Evolutionary conservation across 306 rosid genomes (phyloP).

Genomic region (Cyclanthera cordifolia): DNA sequence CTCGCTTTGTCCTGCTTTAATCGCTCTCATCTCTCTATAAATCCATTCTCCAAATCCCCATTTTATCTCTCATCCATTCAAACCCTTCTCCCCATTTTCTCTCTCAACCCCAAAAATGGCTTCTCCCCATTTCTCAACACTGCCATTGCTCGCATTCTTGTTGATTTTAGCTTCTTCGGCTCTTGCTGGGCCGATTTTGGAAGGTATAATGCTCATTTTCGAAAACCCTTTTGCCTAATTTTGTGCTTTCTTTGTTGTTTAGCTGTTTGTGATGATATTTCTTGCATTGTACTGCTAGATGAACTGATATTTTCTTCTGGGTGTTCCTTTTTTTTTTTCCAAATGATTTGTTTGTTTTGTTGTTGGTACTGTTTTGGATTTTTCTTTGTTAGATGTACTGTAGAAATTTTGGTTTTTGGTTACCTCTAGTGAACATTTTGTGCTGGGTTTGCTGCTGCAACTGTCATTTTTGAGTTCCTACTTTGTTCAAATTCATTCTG

Average conservation of each 20-base stretch:
- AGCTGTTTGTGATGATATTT: background rate
- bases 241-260: background rate
- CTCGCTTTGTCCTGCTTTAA: constrained; percentile 12
- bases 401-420: background rate
- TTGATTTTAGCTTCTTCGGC: constrained; percentile 33
- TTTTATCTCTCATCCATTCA: background rate
- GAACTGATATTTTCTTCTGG: background rate
- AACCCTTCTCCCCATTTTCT: constrained; percentile 13
- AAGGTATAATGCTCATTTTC: constrained; percentile 32
- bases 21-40: constrained; percentile 23
- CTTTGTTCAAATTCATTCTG: background rate
- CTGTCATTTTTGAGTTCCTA: background rate
- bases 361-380: background rate
- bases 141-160: constrained; percentile 20
- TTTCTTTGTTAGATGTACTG: background rate
- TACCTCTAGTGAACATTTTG: background rate
- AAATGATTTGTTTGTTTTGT: background rate
- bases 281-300: background rate
- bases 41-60: constrained; percentile 12
- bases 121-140: constrained; percentile 12
- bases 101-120: constrained; percentile 33
- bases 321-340: background rate
- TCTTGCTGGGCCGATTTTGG: constrained; percentile 32
- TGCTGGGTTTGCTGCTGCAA: background rate
- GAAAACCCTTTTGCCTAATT: background rate